Evolutionary conservation across 305 asterid species (phyloP).

Genomic region (Fraxinus paxiana): DNA sequence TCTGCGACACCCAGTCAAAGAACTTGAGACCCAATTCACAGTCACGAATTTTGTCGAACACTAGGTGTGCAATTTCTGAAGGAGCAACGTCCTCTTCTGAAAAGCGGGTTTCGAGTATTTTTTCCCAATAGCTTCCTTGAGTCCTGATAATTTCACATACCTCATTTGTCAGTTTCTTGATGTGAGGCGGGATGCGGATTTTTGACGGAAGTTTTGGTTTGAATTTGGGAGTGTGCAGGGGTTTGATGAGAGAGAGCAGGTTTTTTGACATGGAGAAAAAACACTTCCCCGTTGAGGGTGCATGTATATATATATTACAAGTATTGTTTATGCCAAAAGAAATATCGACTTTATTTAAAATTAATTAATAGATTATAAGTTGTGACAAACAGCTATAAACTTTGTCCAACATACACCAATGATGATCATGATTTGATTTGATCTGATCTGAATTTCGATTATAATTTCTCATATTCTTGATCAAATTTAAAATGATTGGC

Average conservation of each 20-base stretch:
- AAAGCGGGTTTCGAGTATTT: conserved; percentile 50
- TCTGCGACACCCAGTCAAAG: conserved; percentile 52
- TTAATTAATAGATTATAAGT: neutral
- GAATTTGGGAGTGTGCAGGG: conserved; percentile 42
- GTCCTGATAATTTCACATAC: conserved; percentile 59
- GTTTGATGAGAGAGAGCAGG: conserved; percentile 59
- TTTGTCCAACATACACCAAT: neutral
- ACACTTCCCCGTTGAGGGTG: neutral
- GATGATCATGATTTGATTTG: neutral
- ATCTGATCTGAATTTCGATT: too few relatives aligned
- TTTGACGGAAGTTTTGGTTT: conserved; percentile 26
- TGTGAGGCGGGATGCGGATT: conserved; percentile 33
- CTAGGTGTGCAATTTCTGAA: conserved; percentile 68
- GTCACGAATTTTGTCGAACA: conserved; percentile 84
- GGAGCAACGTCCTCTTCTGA: conserved; percentile 55
- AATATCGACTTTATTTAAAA: neutral
- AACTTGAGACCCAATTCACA: conserved; percentile 64
- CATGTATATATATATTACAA: neutral
- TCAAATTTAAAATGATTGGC: neutral
- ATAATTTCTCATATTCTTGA: neutral
- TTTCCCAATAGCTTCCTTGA: conserved; percentile 53
- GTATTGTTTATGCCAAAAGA: neutral
- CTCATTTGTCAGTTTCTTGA: conserved; percentile 47
- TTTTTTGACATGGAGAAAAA: conserved; percentile 52
- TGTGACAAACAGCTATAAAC: neutral